phyloP scores from a whole-genome alignment of 1,284 basidiomycete species.

The Malassezia obtusa region DNA sequence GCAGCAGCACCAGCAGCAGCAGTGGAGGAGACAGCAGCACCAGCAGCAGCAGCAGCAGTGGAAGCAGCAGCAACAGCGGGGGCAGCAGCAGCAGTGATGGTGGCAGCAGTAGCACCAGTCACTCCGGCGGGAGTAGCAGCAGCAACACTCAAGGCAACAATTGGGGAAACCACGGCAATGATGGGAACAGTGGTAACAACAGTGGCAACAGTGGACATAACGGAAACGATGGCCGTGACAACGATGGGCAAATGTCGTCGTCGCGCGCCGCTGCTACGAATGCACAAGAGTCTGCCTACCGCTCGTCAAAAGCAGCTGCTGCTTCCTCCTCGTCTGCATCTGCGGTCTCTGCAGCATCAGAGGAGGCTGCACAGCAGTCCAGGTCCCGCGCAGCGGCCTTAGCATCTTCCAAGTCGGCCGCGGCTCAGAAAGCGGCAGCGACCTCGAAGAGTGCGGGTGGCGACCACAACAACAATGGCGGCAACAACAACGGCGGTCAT shows the following conservation, averaged over 20 bases:
- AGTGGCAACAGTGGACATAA: neutral
- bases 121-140: too few relatives aligned
- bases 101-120: too few relatives aligned
- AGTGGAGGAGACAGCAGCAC: neutral
- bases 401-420: neutral
- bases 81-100: neutral
- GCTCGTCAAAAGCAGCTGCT: conserved; percentile 22
- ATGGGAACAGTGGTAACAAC: neutral
- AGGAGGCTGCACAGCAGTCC: conserved; percentile 13
- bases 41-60: neutral
- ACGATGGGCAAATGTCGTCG: neutral
- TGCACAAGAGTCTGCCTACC: conserved; percentile 21
- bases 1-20: neutral
- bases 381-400: conserved; percentile 1
- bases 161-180: neutral
- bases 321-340: conserved; percentile 18
- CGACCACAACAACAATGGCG: neutral
- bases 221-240: too few relatives aligned
- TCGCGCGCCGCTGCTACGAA: neutral
- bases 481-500: neutral
- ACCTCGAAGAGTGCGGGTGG: neutral
- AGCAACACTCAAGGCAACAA: neutral
- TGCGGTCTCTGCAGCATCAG: conserved; percentile 22
- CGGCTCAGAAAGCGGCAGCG: neutral
- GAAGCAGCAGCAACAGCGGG: neutral